Evolutionary conservation across 1,284 basidiomycete genomes (phyloP), one percentile per base, ranked within the genome.

Genomic region (Tremellales sp.): DNA sequence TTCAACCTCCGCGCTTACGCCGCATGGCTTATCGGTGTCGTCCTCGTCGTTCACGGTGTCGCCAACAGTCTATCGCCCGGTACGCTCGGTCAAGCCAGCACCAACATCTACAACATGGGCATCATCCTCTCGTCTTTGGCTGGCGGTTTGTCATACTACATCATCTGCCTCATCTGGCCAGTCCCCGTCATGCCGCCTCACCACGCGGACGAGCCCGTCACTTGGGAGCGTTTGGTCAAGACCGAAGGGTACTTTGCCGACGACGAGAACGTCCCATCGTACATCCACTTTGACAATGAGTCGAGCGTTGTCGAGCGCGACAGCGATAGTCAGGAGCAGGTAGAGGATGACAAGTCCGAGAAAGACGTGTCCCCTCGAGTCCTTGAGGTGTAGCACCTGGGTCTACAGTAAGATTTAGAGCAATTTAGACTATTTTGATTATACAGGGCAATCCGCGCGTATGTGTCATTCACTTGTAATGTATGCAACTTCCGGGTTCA

Each of bases 21-120:
- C 27, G 46, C 49, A 11, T 51, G 49, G 49, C 15, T 51, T 17
- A 43, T 51, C 40, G 46, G 45, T 27, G 46, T 51, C 26, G 46
- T 43, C 22, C 29, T 51, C 3, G 49, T 43, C 40, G 46, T 51
- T 22, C 49, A 46, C 21, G 49, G 49, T 21, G 45, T 51, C 12
- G 49, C 49, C 33, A 46, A 46, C 24, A 35, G 45, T 26, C 46
- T 48, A 7, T 26, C 47, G 19, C 45, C 45, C 3, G 40, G 40
- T 15, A 17, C 36, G 7, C 40, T 51, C 37, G 40, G 31, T 17
- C 11, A 22, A 6, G 49, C 49, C 24, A 39, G 29, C 19, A 48
- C 49, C 5, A 33, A 37, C 21, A 47, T 51, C 39, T 51, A 51
- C 46, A 39, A 47, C 45, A 51, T 43, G 40, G 45, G 45, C 10